These are phyloP conservation scores for Glycyrrhiza uralensis DNA, from an alignment of 306 rosid species.

Conservation along the genomic window DNA sequence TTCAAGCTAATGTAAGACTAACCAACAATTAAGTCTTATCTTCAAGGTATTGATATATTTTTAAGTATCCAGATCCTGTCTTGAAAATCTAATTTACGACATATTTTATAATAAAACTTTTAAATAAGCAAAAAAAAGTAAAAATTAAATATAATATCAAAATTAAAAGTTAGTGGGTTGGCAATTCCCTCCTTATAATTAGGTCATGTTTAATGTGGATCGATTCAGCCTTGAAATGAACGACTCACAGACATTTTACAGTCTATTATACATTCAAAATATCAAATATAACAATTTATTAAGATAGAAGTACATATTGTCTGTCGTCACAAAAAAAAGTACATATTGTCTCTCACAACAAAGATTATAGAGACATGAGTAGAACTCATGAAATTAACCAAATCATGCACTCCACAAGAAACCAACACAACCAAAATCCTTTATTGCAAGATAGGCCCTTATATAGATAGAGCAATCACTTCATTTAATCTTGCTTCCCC, in stretches of 20 bases:
- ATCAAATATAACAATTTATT: not conserved
- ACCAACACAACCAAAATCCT: not conserved
- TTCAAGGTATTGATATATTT: no score
- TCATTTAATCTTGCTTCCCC: conserved; percentile 47
- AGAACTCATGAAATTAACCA: conserved; percentile 1
- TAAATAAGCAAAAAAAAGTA: no score
- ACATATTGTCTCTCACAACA: not conserved
- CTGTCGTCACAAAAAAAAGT: not conserved
- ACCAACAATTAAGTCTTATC: no score
- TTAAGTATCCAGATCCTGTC: no score
- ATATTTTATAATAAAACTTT: no score
- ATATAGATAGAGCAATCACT: not conserved
- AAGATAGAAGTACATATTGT: not conserved
- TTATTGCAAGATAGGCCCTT: conserved; percentile 9
- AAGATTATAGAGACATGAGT: not conserved
- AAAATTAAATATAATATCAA: no score
- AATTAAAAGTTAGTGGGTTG: no score
- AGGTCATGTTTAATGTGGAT: no score
- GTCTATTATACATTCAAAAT: not conserved
- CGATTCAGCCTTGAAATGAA: no score
- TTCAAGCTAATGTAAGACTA: no score
- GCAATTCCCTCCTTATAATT: no score
- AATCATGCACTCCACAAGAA: not conserved
- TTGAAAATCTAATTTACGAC: no score
- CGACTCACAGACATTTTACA: not conserved